phyloP scores from a whole-genome alignment of 495 filamentous ascomycete species.

The Pseudoneurospora amorphoporcata region DNA sequence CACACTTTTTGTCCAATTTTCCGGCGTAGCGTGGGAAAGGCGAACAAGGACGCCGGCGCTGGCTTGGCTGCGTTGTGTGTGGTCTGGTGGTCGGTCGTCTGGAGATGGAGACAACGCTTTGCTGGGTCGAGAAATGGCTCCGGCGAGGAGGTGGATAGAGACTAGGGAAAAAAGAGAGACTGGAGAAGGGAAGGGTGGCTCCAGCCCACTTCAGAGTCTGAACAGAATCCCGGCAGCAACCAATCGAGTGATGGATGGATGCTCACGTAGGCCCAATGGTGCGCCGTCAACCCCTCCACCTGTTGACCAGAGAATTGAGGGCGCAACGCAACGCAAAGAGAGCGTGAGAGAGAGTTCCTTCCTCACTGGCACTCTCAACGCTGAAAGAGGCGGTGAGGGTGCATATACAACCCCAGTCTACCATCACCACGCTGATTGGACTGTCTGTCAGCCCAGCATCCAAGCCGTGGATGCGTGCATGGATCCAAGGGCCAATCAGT shows the following conservation, averaged over 20 bases:
- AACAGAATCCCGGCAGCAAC: not conserved
- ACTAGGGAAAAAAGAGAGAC: not conserved
- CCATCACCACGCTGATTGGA: constrained; percentile 19
- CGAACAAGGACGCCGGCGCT: not conserved
- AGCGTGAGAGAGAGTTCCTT: constrained; percentile 1
- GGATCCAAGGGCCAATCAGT: constrained; percentile 16
- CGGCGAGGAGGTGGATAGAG: not conserved
- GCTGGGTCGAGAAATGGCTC: not conserved
- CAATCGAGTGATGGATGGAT: not conserved
- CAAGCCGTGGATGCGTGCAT: constrained; percentile 19
- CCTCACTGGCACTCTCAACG: not conserved
- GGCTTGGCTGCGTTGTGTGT: not conserved
- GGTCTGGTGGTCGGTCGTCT: not conserved
- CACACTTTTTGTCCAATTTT: not conserved
- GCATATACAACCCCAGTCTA: constrained; percentile 22
- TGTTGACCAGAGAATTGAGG: not conserved
- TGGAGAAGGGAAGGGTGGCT: not conserved
- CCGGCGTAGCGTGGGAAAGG: not conserved
- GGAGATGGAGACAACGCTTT: not conserved
- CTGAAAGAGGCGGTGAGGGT: constrained; percentile 33
- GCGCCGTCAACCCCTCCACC: not conserved
- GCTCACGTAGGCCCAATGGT: not conserved
- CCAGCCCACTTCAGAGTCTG: not conserved
- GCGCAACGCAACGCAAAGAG: not conserved
- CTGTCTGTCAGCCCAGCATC: constrained; percentile 6